These are phyloP conservation scores for Nannochloris sp. DNA, from an alignment of 139 green algal genomes.

Conservation along the genomic window DNA sequence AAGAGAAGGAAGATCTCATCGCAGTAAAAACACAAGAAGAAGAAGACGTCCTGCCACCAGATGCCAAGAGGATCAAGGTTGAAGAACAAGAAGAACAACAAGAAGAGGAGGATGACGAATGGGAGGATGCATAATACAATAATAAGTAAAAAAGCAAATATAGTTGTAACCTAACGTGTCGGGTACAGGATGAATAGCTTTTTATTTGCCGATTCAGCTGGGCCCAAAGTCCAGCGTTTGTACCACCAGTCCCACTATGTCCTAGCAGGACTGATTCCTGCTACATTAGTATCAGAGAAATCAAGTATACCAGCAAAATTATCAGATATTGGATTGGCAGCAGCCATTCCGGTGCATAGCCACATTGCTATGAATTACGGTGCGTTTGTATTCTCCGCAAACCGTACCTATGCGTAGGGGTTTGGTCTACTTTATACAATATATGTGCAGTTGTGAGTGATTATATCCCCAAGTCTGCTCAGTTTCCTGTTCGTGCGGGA, in stretches of 20 bases:
- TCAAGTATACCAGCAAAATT: slow-evolving; percentile 21
- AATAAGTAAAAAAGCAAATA: too few species aligned
- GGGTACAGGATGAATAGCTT: slow-evolving; percentile 19
- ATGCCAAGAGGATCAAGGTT: slow-evolving; percentile 6
- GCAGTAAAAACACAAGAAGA: not conserved
- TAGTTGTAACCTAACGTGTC: too few species aligned
- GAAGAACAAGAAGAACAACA: slow-evolving; percentile 1
- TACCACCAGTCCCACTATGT: slow-evolving; percentile 18
- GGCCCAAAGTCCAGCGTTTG: slow-evolving; percentile 12
- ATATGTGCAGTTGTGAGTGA: slow-evolving; percentile 23
- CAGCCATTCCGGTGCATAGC: slow-evolving; percentile 21
- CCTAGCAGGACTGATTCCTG: slow-evolving; percentile 23
- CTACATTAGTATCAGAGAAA: slow-evolving; percentile 17
- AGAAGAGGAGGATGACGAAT: slow-evolving; percentile 16
- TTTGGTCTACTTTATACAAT: not conserved
- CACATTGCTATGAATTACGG: slow-evolving; percentile 32
- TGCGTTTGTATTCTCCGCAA: slow-evolving; percentile 10
- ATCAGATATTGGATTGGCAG: slow-evolving; percentile 20
- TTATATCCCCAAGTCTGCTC: slow-evolving; percentile 21
- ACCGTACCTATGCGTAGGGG: not conserved
- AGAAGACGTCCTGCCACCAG: not conserved
- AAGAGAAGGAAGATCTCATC: not conserved
- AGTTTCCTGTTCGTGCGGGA: slow-evolving; percentile 19
- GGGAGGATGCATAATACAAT: slow-evolving; percentile 12
- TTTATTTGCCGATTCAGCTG: slow-evolving; percentile 23